Percentiles rank a stretch among this genome's conserved stretches.
phyloP scores from a whole-genome alignment of 345 rosid genomes.

The Psidium friedrichsthalianum region DNA sequence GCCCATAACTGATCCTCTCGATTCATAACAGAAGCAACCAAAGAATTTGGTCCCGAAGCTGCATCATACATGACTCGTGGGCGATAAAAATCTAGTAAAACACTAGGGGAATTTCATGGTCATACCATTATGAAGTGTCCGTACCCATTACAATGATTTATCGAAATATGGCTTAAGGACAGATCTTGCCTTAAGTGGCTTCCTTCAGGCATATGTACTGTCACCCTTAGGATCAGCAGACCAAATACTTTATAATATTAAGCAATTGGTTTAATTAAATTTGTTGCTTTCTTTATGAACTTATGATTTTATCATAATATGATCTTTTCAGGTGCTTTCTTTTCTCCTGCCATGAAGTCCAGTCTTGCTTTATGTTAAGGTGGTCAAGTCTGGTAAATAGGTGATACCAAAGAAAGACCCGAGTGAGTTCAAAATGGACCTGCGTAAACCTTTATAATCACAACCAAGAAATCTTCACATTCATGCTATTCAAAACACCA shows the following conservation, averaged over 20 bases:
- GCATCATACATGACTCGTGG: neutral
- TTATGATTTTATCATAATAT: neutral
- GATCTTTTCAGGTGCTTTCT: neutral
- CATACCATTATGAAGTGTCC: neutral
- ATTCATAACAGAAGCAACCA: neutral
- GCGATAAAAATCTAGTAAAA: neutral
- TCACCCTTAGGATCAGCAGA: neutral
- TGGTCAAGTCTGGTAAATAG: neutral
- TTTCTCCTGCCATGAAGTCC: neutral
- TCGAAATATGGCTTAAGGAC: neutral
- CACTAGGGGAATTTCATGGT: neutral
- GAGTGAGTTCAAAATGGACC: neutral
- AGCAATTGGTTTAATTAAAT: neutral
- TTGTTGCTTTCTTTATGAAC: neutral
- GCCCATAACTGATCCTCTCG: neutral
- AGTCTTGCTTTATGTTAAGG: neutral
- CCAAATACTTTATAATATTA: neutral
- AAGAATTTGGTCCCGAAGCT: neutral
- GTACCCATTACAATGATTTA: neutral
- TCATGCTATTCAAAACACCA: accelerated
- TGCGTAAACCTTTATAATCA: neutral
- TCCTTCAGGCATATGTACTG: neutral
- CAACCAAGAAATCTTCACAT: neutral
- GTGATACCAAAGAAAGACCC: neutral
- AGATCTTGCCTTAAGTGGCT: neutral